Percentiles rank a stretch among this genome's conserved stretches.
Evolutionary conservation across 2,329 filamentous ascomycete genomes (phyloP).

Genomic region (Aspergillus costaricaensis): DNA sequence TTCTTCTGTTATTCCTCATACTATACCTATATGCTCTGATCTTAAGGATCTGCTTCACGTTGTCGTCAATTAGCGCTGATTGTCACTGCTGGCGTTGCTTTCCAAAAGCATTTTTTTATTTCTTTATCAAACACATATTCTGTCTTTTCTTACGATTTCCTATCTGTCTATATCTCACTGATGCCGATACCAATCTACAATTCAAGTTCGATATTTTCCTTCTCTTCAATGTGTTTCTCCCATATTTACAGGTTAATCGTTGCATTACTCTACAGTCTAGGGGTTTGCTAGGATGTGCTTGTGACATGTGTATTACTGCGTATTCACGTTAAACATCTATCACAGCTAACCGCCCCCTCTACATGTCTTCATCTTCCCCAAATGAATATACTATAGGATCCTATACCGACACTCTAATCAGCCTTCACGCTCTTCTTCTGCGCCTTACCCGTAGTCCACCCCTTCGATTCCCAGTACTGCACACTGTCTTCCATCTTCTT

Average conservation of each 20-base stretch:
- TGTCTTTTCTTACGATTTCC: background rate
- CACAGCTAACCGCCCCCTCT: background rate
- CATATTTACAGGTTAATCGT: no score
- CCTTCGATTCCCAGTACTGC: constrained; percentile 44
- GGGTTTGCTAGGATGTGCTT: no score
- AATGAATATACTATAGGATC: background rate
- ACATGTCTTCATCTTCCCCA: background rate
- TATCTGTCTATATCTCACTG: background rate
- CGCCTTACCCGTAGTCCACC: constrained; percentile 35
- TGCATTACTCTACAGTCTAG: no score
- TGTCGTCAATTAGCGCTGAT: constrained; percentile 3
- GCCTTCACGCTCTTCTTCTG: constrained; percentile 41
- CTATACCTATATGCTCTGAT: background rate
- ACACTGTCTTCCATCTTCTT: constrained; percentile 53
- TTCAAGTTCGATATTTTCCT: no score
- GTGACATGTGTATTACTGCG: background rate
- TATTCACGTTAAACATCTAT: background rate
- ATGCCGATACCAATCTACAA: background rate
- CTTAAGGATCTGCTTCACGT: background rate
- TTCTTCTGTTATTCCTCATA: background rate
- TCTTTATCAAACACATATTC: background rate
- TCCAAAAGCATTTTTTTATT: background rate
- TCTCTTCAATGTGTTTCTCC: no score
- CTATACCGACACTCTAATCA: constrained; percentile 21
- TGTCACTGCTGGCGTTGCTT: background rate